Evolutionary conservation across 768 basidiomycete species (phyloP).

Genomic region (Russula griseocarnosa): DNA sequence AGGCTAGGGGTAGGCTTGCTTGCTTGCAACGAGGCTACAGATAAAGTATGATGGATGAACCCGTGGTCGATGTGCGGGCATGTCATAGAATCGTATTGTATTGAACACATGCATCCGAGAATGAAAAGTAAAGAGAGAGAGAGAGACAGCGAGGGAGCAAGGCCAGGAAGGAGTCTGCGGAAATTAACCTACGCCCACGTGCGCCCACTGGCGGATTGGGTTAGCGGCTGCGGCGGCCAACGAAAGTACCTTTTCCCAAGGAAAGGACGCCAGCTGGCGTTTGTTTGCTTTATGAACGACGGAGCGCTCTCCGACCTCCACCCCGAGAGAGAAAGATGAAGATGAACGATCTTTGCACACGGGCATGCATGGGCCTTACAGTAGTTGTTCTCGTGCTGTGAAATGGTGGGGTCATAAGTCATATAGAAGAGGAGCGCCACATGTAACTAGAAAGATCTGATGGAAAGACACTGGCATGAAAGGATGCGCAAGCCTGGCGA

Average conservation of each 20-base stretch:
- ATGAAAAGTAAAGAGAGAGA: no score
- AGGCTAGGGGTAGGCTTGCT: neutral
- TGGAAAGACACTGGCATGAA: neutral
- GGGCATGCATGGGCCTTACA: neutral
- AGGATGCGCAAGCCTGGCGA: neutral
- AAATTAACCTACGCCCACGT: neutral
- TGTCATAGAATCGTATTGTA: neutral
- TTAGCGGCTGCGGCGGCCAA: no score
- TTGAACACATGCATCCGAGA: neutral
- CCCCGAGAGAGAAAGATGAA: neutral
- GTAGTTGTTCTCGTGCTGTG: neutral
- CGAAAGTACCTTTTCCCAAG: neutral
- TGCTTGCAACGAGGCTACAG: neutral
- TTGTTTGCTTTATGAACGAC: conserved; percentile 5
- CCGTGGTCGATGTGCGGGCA: neutral
- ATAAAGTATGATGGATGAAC: neutral
- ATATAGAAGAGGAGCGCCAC: neutral
- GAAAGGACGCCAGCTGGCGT: neutral
- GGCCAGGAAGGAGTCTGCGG: neutral
- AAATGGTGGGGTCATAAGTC: neutral
- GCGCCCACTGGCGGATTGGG: neutral
- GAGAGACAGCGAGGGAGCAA: neutral
- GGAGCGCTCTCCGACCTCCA: conserved; percentile 15
- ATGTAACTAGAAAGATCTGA: conserved; percentile 12
- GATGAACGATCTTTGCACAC: neutral